phyloP scores from a whole-genome alignment of 768 basidiomycete species.

The Termitomyces sp. region DNA sequence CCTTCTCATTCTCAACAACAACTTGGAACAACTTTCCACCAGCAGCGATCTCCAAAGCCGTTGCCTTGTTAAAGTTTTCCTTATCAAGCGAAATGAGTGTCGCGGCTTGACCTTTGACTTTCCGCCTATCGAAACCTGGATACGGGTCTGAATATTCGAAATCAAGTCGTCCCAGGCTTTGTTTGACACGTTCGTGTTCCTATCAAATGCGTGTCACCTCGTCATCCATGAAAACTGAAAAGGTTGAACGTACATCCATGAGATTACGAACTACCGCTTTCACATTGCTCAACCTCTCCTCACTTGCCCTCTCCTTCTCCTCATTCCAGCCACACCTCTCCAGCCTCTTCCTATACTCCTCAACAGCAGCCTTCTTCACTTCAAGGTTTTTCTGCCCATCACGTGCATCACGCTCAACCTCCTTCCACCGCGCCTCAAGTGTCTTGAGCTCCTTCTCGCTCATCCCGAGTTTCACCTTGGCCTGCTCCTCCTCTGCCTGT shows the following conservation, averaged over 20 bases:
- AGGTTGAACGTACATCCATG: conserved; percentile 50
- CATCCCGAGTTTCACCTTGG: conserved; percentile 68
- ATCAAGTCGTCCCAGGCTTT: conserved; percentile 63
- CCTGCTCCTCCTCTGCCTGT: conserved; percentile 81
- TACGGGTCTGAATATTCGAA: conserved; percentile 80
- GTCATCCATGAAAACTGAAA: conserved; percentile 1
- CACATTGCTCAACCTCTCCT: conserved; percentile 45
- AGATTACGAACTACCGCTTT: conserved; percentile 49
- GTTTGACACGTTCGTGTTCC: conserved; percentile 66
- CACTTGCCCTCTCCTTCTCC: conserved; percentile 60
- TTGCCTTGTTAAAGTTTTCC: conserved; percentile 71
- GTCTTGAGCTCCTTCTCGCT: conserved; percentile 71
- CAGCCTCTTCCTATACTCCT: conserved; percentile 46
- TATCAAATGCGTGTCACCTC: conserved; percentile 21
- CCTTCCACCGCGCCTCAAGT: conserved; percentile 77
- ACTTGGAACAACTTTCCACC: conserved; percentile 90
- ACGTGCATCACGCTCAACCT: conserved; percentile 77
- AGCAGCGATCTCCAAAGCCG: conserved; percentile 90
- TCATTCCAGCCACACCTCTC: conserved; percentile 69
- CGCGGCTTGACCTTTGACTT: conserved; percentile 90
- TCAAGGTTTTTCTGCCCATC: conserved; percentile 70
- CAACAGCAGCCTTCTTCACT: conserved; percentile 50
- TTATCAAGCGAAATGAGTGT: conserved; percentile 75
- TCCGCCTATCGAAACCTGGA: conserved; percentile 74
- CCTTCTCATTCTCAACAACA: conserved; percentile 85